Conservation (phyloP, 352 stramenopile species). For the Phytophthora fragariaefolia region DNA sequence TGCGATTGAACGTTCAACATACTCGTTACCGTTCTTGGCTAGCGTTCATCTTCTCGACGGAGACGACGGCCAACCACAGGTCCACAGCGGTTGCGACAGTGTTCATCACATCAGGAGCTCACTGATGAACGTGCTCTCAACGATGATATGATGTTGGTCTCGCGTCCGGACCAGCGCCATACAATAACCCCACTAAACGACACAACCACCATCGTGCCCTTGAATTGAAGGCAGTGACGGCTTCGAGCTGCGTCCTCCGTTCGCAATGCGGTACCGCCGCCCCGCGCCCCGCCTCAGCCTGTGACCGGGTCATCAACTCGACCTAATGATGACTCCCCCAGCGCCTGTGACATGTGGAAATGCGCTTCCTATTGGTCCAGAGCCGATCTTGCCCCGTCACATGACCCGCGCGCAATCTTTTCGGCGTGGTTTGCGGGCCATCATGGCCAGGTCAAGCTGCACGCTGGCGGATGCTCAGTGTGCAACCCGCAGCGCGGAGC, state of each 20-base stretch:
- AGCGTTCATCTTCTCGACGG: conserved; percentile 11
- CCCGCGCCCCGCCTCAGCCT: no score
- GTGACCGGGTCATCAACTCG: no score
- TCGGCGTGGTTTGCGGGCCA: conserved; percentile 17
- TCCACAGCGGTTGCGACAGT: conserved; percentile 3
- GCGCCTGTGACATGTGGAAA: no score
- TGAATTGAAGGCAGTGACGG: no score
- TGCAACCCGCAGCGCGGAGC: neutral
- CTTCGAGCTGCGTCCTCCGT: no score
- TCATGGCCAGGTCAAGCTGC: neutral
- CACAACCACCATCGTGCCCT: no score
- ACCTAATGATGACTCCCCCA: neutral
- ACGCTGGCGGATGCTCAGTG: neutral
- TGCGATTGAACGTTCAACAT: conserved; percentile 3
- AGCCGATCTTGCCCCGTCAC: neutral
- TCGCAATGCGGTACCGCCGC: no score
- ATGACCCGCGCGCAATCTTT: conserved; percentile 1
- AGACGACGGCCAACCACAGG: neutral
- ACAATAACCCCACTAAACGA: no score
- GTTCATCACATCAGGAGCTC: conserved; percentile 9
- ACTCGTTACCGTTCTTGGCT: neutral
- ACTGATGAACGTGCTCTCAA: conserved; percentile 6
- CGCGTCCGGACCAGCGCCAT: neutral
- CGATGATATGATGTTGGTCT: neutral
- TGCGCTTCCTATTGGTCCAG: neutral